Evolutionary conservation across 176 grass and related monocot genomes (phyloP).

Genomic region (Olyra latifolia): DNA sequence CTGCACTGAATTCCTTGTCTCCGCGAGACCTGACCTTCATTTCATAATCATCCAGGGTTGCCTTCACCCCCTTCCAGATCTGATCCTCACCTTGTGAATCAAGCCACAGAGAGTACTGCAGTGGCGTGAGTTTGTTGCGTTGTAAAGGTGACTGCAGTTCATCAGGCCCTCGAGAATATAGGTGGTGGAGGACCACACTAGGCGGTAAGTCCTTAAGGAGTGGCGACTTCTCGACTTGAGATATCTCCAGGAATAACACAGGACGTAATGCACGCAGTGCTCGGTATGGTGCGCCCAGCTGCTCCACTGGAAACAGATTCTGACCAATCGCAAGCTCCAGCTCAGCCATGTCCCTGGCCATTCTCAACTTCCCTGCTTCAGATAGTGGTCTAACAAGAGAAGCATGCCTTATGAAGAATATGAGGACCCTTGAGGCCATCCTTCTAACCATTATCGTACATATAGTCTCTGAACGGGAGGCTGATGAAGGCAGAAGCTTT

Average conservation of each 20-base stretch:
- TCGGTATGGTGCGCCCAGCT: constrained; percentile 85
- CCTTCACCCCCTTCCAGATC: constrained; percentile 94
- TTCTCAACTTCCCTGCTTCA: constrained; percentile 90
- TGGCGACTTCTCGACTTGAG: constrained; percentile 72
- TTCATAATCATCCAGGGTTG: constrained; percentile 88
- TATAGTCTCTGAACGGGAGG: constrained; percentile 83
- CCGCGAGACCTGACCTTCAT: constrained; percentile 62
- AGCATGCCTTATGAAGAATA: constrained; percentile 98
- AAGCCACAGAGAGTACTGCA: constrained; percentile 90
- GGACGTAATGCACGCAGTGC: constrained; percentile 87
- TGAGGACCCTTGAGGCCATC: constrained; percentile 89
- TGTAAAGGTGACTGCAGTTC: constrained; percentile 91
- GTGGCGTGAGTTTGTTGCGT: constrained; percentile 72
- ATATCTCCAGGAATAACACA: constrained; percentile 86
- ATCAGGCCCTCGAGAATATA: constrained; percentile 84
- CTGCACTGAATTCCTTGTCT: constrained; percentile 82
- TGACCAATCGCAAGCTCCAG: constrained; percentile 85
- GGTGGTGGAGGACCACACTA: constrained; percentile 87
- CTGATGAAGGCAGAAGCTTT: constrained; percentile 83
- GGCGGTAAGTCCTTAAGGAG: constrained; percentile 75
- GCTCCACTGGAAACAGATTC: constrained; percentile 97
- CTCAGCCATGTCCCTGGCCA: constrained; percentile 98
- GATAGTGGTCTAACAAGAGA: constrained; percentile 95
- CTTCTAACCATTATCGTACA: constrained; percentile 87
- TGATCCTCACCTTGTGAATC: constrained; percentile 91